Evolutionary conservation across 2,329 filamentous ascomycete genomes (phyloP).

Genomic region (Cercospora janseana): DNA sequence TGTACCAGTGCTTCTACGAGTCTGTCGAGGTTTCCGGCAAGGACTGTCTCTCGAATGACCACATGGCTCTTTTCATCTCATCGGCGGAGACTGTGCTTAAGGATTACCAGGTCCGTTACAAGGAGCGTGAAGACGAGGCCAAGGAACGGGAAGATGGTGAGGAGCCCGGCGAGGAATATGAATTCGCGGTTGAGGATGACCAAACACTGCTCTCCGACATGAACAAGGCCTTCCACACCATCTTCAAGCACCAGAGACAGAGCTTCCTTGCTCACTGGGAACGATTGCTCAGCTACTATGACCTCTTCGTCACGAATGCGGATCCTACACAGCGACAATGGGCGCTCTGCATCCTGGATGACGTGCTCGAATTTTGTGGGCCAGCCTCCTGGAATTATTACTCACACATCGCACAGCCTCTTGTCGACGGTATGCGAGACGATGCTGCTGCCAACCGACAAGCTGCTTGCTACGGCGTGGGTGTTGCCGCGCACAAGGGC

Average conservation of each 20-base stretch:
- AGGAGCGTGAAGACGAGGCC: constrained; percentile 77
- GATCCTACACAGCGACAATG: constrained; percentile 95
- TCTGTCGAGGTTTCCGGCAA: constrained; percentile 91
- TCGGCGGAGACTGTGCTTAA: constrained; percentile 80
- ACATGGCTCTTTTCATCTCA: constrained; percentile 86
- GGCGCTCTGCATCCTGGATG: constrained; percentile 98
- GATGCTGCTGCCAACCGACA: constrained; percentile 87
- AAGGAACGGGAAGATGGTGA: constrained; percentile 77
- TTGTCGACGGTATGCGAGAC: constrained; percentile 83
- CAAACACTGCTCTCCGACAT: constrained; percentile 95
- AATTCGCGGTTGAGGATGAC: constrained; percentile 94
- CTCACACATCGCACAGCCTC: constrained; percentile 79
- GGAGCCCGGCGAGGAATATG: constrained; percentile 72
- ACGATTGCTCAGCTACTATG: constrained; percentile 78
- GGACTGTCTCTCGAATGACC: constrained; percentile 70
- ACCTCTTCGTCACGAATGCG: constrained; percentile 72
- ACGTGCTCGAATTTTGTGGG: constrained; percentile 95
- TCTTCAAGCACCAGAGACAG: constrained; percentile 93
- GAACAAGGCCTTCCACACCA: constrained; percentile 99
- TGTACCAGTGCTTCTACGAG: constrained; percentile 99
- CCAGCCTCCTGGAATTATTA: constrained; percentile 83
- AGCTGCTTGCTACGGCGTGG: constrained; percentile 92
- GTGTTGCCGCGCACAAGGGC: constrained; percentile 90
- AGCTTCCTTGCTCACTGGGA: constrained; percentile 88
- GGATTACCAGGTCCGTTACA: constrained; percentile 87